Evolutionary conservation across 2,329 filamentous ascomycete genomes (phyloP).

Genomic region (Aspergillus costaricaensis): DNA sequence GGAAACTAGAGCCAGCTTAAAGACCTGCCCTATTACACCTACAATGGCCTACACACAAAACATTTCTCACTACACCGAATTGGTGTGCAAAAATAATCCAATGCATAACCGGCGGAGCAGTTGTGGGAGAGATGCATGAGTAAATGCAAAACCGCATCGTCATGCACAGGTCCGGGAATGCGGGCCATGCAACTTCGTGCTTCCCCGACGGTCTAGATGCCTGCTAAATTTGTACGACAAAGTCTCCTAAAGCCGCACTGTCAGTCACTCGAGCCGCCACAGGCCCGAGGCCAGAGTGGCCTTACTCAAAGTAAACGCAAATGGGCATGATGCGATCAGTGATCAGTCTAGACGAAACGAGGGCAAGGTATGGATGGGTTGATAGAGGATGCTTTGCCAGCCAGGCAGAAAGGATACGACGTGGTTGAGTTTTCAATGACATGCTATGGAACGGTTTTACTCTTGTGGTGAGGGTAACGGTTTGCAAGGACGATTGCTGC

Average conservation of each 20-base stretch:
- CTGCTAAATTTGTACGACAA: neutral
- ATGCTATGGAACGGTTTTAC: no score
- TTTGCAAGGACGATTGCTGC: no score
- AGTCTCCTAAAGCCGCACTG: neutral
- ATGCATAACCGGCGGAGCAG: conserved; percentile 1
- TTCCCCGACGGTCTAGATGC: conserved; percentile 5
- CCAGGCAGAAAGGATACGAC: no score
- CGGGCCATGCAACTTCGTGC: conserved; percentile 6
- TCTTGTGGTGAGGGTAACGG: no score
- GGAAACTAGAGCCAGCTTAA: neutral
- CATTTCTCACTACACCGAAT: neutral
- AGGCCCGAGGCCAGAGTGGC: no score
- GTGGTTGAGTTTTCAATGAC: no score
- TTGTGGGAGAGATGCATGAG: conserved; percentile 11
- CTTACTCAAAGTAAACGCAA: neutral
- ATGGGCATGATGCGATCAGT: neutral
- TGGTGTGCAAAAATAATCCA: neutral
- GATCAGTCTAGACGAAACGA: neutral
- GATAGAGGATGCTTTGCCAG: no score
- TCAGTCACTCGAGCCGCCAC: neutral
- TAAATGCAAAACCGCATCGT: conserved; percentile 13
- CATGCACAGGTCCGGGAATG: conserved; percentile 14
- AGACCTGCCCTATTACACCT: neutral
- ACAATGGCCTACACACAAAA: neutral
- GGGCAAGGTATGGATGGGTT: no score